Evolutionary conservation across 2,329 filamentous ascomycete genomes (phyloP).

Genomic region (Colletotrichum cuscutae): DNA sequence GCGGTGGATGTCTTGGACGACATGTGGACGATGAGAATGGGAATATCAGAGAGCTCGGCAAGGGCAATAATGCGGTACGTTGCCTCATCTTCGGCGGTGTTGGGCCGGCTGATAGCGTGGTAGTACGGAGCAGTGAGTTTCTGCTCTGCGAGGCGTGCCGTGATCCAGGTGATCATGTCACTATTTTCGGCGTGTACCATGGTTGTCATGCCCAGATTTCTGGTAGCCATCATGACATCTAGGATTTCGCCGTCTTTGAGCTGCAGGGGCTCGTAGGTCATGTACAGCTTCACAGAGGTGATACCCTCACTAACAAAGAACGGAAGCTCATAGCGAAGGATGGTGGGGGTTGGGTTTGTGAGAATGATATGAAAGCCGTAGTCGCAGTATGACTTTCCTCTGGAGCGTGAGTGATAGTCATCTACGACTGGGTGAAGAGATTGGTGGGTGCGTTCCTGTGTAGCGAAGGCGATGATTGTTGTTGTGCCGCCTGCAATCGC

Average conservation of each 20-base stretch:
- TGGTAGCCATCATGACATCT: constrained; percentile 59
- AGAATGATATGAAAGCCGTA: constrained; percentile 66
- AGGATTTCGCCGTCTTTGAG: constrained; percentile 61
- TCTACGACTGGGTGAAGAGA: constrained; percentile 57
- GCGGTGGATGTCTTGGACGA: constrained; percentile 56
- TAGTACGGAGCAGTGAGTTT: constrained; percentile 61
- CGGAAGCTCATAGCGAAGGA: constrained; percentile 48
- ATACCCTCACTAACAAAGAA: constrained; percentile 52
- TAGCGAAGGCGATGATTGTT: constrained; percentile 67
- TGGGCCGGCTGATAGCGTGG: constrained; percentile 59
- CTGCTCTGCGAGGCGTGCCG: constrained; percentile 59
- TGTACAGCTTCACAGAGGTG: constrained; percentile 62
- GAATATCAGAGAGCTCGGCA: constrained; percentile 58
- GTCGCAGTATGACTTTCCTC: constrained; percentile 61
- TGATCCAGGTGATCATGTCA: constrained; percentile 64
- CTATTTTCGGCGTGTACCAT: constrained; percentile 67
- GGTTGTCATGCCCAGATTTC: constrained; percentile 45
- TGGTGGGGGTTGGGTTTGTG: constrained; percentile 53
- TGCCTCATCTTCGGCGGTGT: constrained; percentile 61
- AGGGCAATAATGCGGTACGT: constrained; percentile 63
- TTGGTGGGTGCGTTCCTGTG: constrained; percentile 57
- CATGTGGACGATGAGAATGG: constrained; percentile 65
- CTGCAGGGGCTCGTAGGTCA: constrained; percentile 62
- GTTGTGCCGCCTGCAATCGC: constrained; percentile 69
- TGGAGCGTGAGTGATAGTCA: constrained; percentile 57